These are phyloP conservation scores for Xylariaceae sp. DNA, from an alignment of 2,329 filamentous ascomycete species.

Conservation along the genomic window DNA sequence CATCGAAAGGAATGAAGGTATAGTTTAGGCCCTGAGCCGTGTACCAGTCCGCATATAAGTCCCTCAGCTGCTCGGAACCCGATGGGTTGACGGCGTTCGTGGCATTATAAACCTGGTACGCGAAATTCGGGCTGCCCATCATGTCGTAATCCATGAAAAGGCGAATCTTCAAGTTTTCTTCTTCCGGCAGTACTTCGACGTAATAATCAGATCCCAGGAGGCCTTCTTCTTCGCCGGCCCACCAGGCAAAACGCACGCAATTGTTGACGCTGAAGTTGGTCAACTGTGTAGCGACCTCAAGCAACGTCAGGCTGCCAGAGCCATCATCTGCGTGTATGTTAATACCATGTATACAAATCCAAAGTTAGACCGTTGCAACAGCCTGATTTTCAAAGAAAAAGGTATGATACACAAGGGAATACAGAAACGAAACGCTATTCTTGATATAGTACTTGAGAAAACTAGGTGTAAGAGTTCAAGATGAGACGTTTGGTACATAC, in stretches of 20 bases:
- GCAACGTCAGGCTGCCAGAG: constrained; percentile 63
- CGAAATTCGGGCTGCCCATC: constrained; percentile 68
- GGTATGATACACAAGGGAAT: too few species aligned
- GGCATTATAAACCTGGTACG: constrained; percentile 71
- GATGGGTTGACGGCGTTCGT: constrained; percentile 70
- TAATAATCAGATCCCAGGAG: constrained; percentile 67
- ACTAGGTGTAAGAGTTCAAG: neutral
- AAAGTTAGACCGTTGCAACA: neutral
- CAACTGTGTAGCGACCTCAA: constrained; percentile 65
- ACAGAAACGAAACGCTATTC: too few species aligned
- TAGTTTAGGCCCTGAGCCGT: constrained; percentile 62
- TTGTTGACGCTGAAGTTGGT: constrained; percentile 62
- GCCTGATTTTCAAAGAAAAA: neutral
- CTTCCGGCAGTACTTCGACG: constrained; percentile 53
- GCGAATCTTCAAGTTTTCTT: constrained; percentile 65
- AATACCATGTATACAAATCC: neutral
- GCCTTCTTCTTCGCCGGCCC: constrained; percentile 66
- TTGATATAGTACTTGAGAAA: too few species aligned
- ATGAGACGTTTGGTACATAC: neutral
- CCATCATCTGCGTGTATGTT: constrained; percentile 59
- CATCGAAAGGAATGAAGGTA: constrained; percentile 75
- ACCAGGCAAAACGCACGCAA: constrained; percentile 69
- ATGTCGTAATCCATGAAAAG: constrained; percentile 74
- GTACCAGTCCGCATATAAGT: constrained; percentile 72
- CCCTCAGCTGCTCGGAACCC: constrained; percentile 70